Base-by-base conservation (phyloP, 192 early-diverging fungal genomes). In the Dissophora globulifera region DNA sequence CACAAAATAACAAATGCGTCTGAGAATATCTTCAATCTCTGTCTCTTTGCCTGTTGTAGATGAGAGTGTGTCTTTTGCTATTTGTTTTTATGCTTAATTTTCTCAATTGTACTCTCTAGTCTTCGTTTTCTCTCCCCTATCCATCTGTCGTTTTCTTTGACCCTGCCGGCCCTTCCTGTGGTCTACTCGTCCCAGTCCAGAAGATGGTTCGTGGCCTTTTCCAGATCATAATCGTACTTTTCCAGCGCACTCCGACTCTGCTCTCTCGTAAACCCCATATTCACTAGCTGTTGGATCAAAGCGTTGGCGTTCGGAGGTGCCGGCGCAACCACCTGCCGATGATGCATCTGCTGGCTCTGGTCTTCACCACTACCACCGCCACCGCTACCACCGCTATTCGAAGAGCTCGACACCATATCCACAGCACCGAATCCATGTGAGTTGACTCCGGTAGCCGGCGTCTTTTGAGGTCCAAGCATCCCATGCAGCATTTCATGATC, bases 141-240 rank as follows among this genome's bases (percentile, higher is more conserved):
- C n/a, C n/a, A n/a, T n/a, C n/a, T n/a, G n/a, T n/a, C n/a, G n/a
- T n/a, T n/a, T n/a, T n/a, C n/a, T n/a, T n/a, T n/a, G n/a, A n/a
- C n/a, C n/a, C n/a, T n/a, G n/a, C n/a, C n/a, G n/a, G n/a, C n/a
- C n/a, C n/a, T n/a, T n/a, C n/a, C n/a, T n/a, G n/a, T n/a, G n/a
- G n/a, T 38, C 35, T 46, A 65, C 4, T 75, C 55, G 50, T 88
- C 83, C 50, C 82, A 86, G 75, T 92, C 91, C 45, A 94, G 76
- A 26, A 94, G 78, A 63, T 90, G 90, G 69, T 94, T 92, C 56
- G 89, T 87, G 0, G 92, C 92, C 75, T 87, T 85, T 57, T 89
- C 83, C 17, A 90, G 76, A 72, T 94, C 88, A 60, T 92, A 84
- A 46, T 92, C 90, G 66, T 84, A 89, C 81, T 82, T 87, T 35